Percentiles rank a stretch among this genome's conserved stretches.
phyloP scores from a whole-genome alignment of 768 basidiomycete species.

The Leucocoprinus sp. region DNA sequence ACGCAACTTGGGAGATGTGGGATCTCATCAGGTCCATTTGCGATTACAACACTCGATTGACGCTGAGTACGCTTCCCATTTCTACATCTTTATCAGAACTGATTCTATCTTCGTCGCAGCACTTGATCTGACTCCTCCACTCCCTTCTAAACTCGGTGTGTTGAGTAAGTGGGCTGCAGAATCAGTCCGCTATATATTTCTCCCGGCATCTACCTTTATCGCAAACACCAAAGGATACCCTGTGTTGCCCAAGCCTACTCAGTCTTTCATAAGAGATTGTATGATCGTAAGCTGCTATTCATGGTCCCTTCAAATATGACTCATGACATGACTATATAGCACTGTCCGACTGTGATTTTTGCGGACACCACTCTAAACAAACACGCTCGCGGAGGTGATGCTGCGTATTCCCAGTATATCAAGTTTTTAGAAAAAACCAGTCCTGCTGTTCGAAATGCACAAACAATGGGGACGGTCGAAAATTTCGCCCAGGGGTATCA shows the following conservation, averaged over 20 bases:
- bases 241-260: conserved; percentile 88
- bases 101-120: conserved; percentile 37
- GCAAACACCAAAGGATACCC: conserved; percentile 96
- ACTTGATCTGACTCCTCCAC: conserved; percentile 82
- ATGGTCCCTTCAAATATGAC: conserved; percentile 8
- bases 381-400: conserved; percentile 77
- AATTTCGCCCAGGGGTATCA: conserved; percentile 89
- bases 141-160: conserved; percentile 70
- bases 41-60: conserved; percentile 68
- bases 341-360: conserved; percentile 79
- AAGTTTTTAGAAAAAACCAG: conserved; percentile 78
- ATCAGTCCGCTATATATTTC: conserved; percentile 79
- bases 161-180: conserved; percentile 90
- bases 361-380: conserved; percentile 53
- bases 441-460: conserved; percentile 51
- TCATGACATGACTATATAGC: conserved; percentile 33
- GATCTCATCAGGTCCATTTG: conserved; percentile 88
- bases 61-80: conserved; percentile 45
- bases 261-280: conserved; percentile 82
- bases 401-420: conserved; percentile 86
- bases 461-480: conserved; percentile 70
- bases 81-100: background rate
- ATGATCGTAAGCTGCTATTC: conserved; percentile 61
- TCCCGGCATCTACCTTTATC: conserved; percentile 89
- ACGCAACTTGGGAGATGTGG: conserved; percentile 97